Evolutionary conservation across 805 yeast species (phyloP).

Genomic region (Millerozyma acaciae): DNA sequence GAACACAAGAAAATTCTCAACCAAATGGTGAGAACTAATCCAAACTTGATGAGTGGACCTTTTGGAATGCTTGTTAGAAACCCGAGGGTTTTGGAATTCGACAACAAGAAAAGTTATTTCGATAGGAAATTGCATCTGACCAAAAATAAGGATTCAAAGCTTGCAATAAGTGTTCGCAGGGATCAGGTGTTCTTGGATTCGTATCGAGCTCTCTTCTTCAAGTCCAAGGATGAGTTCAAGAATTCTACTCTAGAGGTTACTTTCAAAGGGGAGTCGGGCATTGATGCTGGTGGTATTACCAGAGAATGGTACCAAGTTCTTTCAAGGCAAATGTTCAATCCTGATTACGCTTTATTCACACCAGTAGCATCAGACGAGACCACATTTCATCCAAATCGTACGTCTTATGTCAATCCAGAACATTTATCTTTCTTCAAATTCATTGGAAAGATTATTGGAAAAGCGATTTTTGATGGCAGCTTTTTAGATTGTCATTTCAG

Average conservation of each 20-base stretch:
- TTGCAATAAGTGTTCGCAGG: conserved; percentile 70
- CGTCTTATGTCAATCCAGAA: conserved; percentile 90
- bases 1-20: conserved; percentile 84
- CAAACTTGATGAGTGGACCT: conserved; percentile 94
- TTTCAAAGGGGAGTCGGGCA: conserved; percentile 93
- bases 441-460: conserved; percentile 90
- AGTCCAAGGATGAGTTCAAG: conserved; percentile 68
- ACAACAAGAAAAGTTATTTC: conserved; percentile 85
- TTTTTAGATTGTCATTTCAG: conserved; percentile 92
- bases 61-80: conserved; percentile 84
- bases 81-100: conserved; percentile 88
- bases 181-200: conserved; percentile 92
- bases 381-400: conserved; percentile 91
- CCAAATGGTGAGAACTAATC: conserved; percentile 86
- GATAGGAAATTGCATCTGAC: conserved; percentile 64
- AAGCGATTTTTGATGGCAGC: conserved; percentile 84
- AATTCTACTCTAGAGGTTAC: conserved; percentile 69
- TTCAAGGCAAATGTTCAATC: conserved; percentile 92
- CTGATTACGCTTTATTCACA: conserved; percentile 86
- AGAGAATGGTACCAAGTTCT: conserved; percentile 97
- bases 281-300: conserved; percentile 97
- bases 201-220: conserved; percentile 76
- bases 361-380: conserved; percentile 92
- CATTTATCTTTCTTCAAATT: conserved; percentile 90
- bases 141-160: conserved; percentile 40